Percentiles rank a stretch among this genome's conserved stretches.
Conservation (phyloP, 2,329 filamentous ascomycete species). For the Alternaria triticimaculans region DNA sequence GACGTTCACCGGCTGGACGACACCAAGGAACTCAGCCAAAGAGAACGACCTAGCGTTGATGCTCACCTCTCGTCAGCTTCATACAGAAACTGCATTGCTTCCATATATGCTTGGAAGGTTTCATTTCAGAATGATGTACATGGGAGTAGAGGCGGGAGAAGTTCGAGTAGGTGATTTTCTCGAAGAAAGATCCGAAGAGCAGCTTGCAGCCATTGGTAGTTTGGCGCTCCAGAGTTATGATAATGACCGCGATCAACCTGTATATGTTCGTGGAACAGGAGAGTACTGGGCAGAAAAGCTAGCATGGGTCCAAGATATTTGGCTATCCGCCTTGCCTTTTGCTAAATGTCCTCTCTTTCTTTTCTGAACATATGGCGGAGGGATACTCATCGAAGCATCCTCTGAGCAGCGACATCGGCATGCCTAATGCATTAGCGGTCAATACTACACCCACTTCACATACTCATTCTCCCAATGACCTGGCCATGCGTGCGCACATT, state of each 20-base stretch:
- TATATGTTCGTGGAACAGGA: background rate
- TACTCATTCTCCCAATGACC: background rate
- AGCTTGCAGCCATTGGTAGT: background rate
- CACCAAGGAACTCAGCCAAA: background rate
- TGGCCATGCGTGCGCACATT: background rate
- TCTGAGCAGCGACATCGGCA: background rate
- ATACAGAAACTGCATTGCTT: background rate
- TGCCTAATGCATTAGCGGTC: background rate
- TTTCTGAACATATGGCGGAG: background rate
- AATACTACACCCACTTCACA: background rate
- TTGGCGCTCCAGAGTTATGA: background rate
- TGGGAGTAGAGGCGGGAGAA: background rate
- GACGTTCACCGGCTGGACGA: rapidly evolving
- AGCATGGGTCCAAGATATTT: background rate
- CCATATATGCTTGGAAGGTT: background rate
- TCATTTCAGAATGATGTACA: background rate
- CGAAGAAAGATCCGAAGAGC: background rate
- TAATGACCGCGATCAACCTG: background rate
- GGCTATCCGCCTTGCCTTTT: background rate
- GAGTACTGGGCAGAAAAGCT: background rate
- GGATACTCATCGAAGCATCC: background rate
- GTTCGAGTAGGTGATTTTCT: background rate
- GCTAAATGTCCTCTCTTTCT: background rate
- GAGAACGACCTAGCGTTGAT: background rate
- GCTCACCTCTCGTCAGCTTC: background rate